Percentiles rank a stretch among this genome's conserved stretches.
phyloP scores from a whole-genome alignment of 2,329 filamentous ascomycete genomes.

The Bipolaris gigantea region DNA sequence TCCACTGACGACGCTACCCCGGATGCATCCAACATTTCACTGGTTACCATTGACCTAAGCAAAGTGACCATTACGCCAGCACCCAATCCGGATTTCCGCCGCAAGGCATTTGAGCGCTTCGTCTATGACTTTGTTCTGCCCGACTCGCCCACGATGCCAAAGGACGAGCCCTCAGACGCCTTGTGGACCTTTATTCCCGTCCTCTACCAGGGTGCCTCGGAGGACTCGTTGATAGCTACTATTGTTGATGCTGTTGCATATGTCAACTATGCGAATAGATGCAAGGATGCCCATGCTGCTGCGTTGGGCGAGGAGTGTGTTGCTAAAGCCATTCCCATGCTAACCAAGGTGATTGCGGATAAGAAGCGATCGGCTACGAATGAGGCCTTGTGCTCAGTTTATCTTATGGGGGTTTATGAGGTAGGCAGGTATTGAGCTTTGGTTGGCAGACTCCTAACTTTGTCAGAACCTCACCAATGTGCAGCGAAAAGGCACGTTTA shows the following conservation, averaged over 20 bases:
- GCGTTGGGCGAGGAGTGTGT: conserved; percentile 28
- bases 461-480: conserved; percentile 28
- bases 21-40: neutral
- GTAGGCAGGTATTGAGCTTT: conserved; percentile 10
- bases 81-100: conserved; percentile 24
- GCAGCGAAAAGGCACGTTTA: conserved; percentile 23
- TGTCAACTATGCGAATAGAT: conserved; percentile 33
- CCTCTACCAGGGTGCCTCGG: conserved; percentile 24
- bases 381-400: conserved; percentile 29
- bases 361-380: conserved; percentile 25
- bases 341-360: conserved; percentile 30
- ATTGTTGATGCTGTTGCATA: conserved; percentile 33
- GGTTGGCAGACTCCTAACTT: neutral
- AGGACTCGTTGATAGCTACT: conserved; percentile 29
- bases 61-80: conserved; percentile 18
- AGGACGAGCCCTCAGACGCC: conserved; percentile 25
- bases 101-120: conserved; percentile 36
- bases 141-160: conserved; percentile 19
- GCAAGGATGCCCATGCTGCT: conserved; percentile 27
- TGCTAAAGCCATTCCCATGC: conserved; percentile 24
- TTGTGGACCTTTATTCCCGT: conserved; percentile 34
- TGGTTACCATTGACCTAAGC: conserved; percentile 10
- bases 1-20: conserved; percentile 2
- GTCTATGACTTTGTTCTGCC: conserved; percentile 37
- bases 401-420: conserved; percentile 37